Conservation (phyloP, 2,329 filamentous ascomycete species). For the Pseudogymnoascus destructans region DNA sequence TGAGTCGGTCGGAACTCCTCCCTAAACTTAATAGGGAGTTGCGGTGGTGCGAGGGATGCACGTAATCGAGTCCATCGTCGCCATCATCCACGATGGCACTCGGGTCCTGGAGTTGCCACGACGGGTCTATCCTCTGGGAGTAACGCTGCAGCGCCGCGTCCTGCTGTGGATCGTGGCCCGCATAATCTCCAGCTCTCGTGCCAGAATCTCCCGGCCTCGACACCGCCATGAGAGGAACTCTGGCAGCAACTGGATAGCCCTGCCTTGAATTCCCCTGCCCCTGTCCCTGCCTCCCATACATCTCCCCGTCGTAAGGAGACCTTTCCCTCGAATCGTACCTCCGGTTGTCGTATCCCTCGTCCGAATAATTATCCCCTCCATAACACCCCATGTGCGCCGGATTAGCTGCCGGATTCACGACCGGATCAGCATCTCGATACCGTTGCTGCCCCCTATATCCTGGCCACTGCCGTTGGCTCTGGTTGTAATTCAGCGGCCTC, state of each 20-base stretch:
- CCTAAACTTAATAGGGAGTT: slow-evolving; percentile 17
- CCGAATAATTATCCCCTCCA: too few species aligned
- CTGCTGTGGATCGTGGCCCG: slow-evolving; percentile 17
- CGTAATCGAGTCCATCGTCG: slow-evolving; percentile 63
- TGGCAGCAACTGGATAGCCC: neutral
- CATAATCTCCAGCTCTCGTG: neutral
- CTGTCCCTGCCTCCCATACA: neutral
- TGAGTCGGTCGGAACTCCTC: slow-evolving; percentile 7
- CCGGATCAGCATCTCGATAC: neutral
- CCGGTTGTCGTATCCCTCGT: neutral
- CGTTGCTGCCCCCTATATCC: neutral
- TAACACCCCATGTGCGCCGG: too few species aligned
- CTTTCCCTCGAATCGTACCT: neutral
- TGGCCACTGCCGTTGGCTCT: neutral
- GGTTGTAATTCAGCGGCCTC: neutral
- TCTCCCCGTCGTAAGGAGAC: neutral
- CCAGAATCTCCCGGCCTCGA: neutral
- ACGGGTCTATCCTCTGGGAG: slow-evolving; percentile 23
- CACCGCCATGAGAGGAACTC: neutral
- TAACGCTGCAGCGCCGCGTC: slow-evolving; percentile 18
- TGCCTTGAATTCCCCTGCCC: neutral
- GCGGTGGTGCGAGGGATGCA: slow-evolving; percentile 32
- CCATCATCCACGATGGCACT: slow-evolving; percentile 75
- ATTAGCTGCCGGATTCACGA: too few species aligned
- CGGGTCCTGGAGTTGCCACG: slow-evolving; percentile 37